Base-by-base conservation (phyloP, 495 filamentous ascomycete genomes). In the Tuber microsphaerosporum region DNA sequence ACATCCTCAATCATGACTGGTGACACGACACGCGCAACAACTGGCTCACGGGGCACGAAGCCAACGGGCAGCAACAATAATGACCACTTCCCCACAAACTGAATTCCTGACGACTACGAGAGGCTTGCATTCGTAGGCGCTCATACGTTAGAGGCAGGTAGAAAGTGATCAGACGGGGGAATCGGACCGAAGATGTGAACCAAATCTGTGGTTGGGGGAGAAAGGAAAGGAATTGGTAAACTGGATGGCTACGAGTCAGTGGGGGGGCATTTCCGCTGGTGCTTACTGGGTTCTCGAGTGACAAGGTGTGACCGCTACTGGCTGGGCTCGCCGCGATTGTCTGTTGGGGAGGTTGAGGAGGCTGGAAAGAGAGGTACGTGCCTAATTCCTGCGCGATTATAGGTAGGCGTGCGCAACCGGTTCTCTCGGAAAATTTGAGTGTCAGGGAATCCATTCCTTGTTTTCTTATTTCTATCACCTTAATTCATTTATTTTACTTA, bases 111-210 rank as follows among this genome's bases (percentile, higher is more conserved):
- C n/a, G 56, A 65, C 26, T 34, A 17, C 12, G 10, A 65, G 56
- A 65, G 56, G 56, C 4, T 65, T 26, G 56, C 31, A 34, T 65
- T 34, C 14, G 56, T 34, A 26, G 14, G 56, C 56, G 26, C 56
- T 31, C 56, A 65, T 34, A 65, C 26, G 56, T 34, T 65, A 34
- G 14, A 65, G 56, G 26, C 17, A 31, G 56, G 56, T 31, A 8
- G 56, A 65, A 31, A 34, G 56, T 65, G 56, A 65, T 65, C 56
- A 65, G 56, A 34, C 56, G 56, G 26, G 56, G 56, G 26, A 65
- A 65, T 65, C 56, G 56, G 56, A 19, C 31, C 14, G 14, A 65
- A 14, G 14, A 19, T 65, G 56, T 17, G 8, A 65, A 65, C 26
- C 19, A 26, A 65, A 26, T 34, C 16, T 34, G 26, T 34, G 56